Evolutionary conservation across 495 filamentous ascomycete species (phyloP).

Genomic region (Lindgomyces ingoldianus): DNA sequence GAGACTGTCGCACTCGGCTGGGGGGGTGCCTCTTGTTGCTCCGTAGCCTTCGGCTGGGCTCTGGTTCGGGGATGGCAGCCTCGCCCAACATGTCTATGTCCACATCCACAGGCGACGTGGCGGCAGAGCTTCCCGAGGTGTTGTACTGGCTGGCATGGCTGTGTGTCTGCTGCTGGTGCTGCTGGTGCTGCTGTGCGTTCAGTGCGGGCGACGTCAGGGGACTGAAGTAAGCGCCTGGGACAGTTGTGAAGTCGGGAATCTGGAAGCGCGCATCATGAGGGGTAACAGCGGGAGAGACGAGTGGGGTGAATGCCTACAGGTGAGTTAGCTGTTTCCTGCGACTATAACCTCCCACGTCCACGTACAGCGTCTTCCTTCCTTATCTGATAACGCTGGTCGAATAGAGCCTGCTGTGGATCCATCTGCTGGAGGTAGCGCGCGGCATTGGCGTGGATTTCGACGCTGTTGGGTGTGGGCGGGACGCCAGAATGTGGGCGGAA

Average conservation of each 20-base stretch:
- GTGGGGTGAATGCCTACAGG: constrained; percentile 77
- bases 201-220: constrained; percentile 90
- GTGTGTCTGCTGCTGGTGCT: constrained; percentile 22
- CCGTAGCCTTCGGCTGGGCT: constrained; percentile 30
- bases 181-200: constrained; percentile 65
- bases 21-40: constrained; percentile 32
- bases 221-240: constrained; percentile 89
- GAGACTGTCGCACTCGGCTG: constrained; percentile 66
- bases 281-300: constrained; percentile 92
- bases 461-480: constrained; percentile 90
- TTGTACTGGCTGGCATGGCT: constrained; percentile 35
- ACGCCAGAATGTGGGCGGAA: constrained; percentile 48
- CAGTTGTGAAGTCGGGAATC: constrained; percentile 70
- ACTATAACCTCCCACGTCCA: constrained; percentile 4
- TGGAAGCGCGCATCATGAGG: constrained; percentile 83
- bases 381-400: constrained; percentile 68
- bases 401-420: constrained; percentile 65
- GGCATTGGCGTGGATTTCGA: constrained; percentile 76
- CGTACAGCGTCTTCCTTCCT: constrained; percentile 80
- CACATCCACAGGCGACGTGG: constrained; percentile 41
- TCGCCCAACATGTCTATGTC: constrained; percentile 42
- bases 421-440: constrained; percentile 59
- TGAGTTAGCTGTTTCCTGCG: not conserved
- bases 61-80: constrained; percentile 22
- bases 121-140: constrained; percentile 40